Percentiles rank a stretch among this genome's conserved stretches.
Conservation (phyloP, 257 asterid genomes). For the Solanum clarkiae region DNA sequence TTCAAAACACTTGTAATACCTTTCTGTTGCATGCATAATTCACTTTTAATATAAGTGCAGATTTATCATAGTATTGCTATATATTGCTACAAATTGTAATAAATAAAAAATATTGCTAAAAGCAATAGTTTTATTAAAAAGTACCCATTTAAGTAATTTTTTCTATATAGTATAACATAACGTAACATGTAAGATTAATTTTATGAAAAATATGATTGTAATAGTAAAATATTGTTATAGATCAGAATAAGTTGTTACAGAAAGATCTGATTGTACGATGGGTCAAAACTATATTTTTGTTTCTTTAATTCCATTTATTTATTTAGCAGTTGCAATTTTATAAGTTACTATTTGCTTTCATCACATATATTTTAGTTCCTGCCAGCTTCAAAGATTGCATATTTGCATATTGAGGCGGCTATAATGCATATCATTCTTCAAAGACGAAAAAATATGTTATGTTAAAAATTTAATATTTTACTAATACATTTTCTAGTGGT, state of each 20-base stretch:
- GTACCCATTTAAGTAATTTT: too few relatives aligned
- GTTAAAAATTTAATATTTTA: neutral
- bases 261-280: neutral
- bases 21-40: too few relatives aligned
- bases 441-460: neutral
- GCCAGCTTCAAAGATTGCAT: neutral
- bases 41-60: too few relatives aligned
- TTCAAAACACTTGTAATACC: too few relatives aligned
- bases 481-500: neutral
- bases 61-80: too few relatives aligned
- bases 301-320: neutral
- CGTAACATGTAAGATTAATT: neutral
- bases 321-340: neutral
- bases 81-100: too few relatives aligned
- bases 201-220: rapidly evolving
- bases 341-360: neutral
- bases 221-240: too few relatives aligned
- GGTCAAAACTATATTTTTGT: neutral
- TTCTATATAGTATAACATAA: neutral
- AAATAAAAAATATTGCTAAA: too few relatives aligned
- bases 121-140: too few relatives aligned
- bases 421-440: neutral
- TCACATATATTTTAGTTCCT: neutral
- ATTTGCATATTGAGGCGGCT: neutral
- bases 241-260: too few relatives aligned